Percentiles rank a stretch among this genome's conserved stretches.
Conservation (phyloP, 2,329 filamentous ascomycete species). For the Chaetomium globosum region DNA sequence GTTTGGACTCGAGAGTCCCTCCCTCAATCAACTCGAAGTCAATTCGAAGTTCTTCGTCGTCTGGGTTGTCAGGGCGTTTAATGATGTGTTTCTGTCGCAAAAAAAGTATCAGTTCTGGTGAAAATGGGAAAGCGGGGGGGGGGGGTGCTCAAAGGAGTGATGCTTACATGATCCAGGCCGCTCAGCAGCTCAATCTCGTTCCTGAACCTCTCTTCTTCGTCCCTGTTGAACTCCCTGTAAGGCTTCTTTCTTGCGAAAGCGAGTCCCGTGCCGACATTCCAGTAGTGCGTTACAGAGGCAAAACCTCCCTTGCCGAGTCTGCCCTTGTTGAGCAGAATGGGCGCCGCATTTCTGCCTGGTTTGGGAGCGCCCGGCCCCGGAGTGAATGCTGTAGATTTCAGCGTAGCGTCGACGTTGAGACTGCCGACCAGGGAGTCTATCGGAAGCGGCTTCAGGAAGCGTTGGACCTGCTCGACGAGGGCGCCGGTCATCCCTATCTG, state of each 20-base stretch:
- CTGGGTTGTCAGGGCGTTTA: too few relatives aligned
- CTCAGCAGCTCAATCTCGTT: background rate
- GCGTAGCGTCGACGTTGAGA: background rate
- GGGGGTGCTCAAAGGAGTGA: background rate
- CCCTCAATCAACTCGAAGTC: background rate
- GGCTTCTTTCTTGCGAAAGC: background rate
- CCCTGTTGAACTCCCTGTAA: too few relatives aligned
- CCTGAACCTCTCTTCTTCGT: background rate
- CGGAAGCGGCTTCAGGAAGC: background rate
- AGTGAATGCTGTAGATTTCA: background rate
- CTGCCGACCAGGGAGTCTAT: background rate
- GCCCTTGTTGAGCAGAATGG: too few relatives aligned
- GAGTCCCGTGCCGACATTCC: slow-evolving; percentile 5
- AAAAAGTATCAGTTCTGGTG: background rate
- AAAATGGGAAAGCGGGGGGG: background rate
- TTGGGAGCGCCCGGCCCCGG: too few relatives aligned
- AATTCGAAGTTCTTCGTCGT: background rate
- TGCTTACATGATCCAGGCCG: slow-evolving; percentile 4
- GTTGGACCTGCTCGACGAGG: background rate
- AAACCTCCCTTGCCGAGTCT: background rate
- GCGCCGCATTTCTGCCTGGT: too few relatives aligned
- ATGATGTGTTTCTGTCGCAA: too few relatives aligned
- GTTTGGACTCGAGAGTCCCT: background rate
- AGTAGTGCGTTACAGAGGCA: background rate
- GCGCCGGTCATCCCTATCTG: background rate